phyloP scores from a whole-genome alignment of 768 basidiomycete genomes.

The Crucibulum laeve region DNA sequence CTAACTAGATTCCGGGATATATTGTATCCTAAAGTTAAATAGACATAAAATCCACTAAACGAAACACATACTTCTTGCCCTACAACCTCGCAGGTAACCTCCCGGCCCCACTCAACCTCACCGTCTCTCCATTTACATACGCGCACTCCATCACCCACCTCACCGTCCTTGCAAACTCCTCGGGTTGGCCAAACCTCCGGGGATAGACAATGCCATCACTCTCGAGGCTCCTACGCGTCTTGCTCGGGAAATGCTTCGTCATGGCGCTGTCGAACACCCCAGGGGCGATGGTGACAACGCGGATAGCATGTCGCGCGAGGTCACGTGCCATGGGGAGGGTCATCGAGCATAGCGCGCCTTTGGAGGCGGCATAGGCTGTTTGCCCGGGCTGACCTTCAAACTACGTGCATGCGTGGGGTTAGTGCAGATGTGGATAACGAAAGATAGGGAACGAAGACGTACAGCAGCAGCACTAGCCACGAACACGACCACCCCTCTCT shows the following conservation, averaged over 20 bases:
- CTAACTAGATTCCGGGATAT: too few species aligned
- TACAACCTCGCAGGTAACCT: constrained; percentile 32
- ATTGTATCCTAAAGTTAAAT: too few species aligned
- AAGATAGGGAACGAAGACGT: constrained; percentile 11
- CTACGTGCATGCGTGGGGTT: constrained; percentile 18
- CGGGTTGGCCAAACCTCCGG: constrained; percentile 38
- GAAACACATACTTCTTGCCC: too few species aligned
- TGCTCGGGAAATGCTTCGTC: constrained; percentile 30
- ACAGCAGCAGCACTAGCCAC: constrained; percentile 54
- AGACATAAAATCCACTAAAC: too few species aligned
- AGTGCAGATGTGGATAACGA: background rate
- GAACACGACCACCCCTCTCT: constrained; percentile 55
- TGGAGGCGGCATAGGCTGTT: constrained; percentile 49
- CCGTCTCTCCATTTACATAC: constrained; percentile 52
- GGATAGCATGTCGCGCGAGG: constrained; percentile 44
- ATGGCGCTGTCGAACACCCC: constrained; percentile 46
- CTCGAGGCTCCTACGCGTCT: constrained; percentile 31
- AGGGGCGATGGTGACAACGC: constrained; percentile 54
- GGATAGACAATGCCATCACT: constrained; percentile 39
- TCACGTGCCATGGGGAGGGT: constrained; percentile 59
- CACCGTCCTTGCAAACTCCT: constrained; percentile 48
- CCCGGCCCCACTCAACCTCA: constrained; percentile 41
- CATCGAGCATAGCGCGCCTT: constrained; percentile 54
- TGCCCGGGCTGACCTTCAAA: constrained; percentile 57
- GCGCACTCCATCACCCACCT: constrained; percentile 45